Evolutionary conservation across 2,329 filamentous ascomycete species (phyloP).

Genomic region (Rhynchosporium graminicola): DNA sequence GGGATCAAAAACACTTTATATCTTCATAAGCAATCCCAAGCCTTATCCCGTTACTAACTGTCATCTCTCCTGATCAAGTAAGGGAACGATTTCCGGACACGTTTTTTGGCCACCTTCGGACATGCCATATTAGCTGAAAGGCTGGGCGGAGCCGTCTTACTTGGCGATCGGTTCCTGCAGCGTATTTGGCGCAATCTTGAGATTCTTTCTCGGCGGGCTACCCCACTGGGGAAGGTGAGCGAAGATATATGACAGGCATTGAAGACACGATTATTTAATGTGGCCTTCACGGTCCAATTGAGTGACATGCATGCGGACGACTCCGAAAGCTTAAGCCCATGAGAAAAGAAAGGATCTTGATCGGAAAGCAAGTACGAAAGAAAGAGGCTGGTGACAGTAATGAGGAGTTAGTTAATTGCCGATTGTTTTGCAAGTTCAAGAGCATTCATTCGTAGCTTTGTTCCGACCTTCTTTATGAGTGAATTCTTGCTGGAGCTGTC

Average conservation of each 20-base stretch:
- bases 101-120: slow-evolving; percentile 10
- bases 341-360: not conserved
- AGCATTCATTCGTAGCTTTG: not conserved
- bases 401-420: too few species aligned
- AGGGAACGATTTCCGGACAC: slow-evolving; percentile 8
- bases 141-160: slow-evolving; percentile 1
- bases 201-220: not conserved
- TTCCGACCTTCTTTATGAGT: not conserved
- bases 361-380: not conserved
- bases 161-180: slow-evolving; percentile 15
- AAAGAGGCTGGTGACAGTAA: slow-evolving; percentile 2
- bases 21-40: not conserved
- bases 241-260: not conserved
- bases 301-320: slow-evolving; percentile 3
- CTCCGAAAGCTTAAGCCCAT: slow-evolving; percentile 5
- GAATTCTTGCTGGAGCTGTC: too few species aligned
- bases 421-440: too few species aligned
- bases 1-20: slow-evolving; percentile 11
- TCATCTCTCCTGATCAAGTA: slow-evolving; percentile 10
- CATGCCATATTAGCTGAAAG: slow-evolving; percentile 7
- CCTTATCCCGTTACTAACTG: not conserved
- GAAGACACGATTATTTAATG: not conserved
- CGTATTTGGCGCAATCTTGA: slow-evolving; percentile 9
- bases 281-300: slow-evolving; percentile 1
- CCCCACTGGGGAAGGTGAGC: slow-evolving; percentile 5